Conservation (phyloP, 2,329 filamentous ascomycete species). For the Cucurbitaria berberidis region DNA sequence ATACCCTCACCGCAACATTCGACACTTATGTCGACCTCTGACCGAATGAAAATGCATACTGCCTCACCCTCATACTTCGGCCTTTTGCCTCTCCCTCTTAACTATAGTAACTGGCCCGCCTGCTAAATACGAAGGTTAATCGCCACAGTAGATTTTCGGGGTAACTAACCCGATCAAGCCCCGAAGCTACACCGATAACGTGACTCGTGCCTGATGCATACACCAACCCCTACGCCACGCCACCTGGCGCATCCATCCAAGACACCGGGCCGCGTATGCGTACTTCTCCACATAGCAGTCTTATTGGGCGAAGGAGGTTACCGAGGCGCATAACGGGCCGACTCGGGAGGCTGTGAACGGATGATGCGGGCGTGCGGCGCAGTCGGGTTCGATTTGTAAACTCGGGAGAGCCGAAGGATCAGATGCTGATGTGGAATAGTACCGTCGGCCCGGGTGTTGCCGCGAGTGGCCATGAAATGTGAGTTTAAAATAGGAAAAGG, state of each 20-base stretch:
- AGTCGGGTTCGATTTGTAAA: background rate
- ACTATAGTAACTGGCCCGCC: background rate
- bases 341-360: constrained; percentile 5
- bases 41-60: background rate
- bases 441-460: background rate
- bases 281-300: background rate
- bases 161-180: background rate
- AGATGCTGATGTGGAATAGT: background rate
- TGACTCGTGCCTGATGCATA: background rate
- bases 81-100: background rate
- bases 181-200: background rate
- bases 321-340: background rate
- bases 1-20: background rate
- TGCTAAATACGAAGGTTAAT: background rate
- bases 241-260: background rate
- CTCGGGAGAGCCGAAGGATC: background rate
- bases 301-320: background rate
- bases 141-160: too few species aligned
- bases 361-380: background rate
- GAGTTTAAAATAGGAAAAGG: too few species aligned
- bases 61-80: background rate
- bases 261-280: background rate
- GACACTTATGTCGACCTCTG: background rate
- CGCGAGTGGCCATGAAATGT: too few species aligned
- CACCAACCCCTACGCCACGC: background rate